Base-by-base conservation (phyloP, 1,284 basidiomycete genomes). In the Somion occarium region DNA sequence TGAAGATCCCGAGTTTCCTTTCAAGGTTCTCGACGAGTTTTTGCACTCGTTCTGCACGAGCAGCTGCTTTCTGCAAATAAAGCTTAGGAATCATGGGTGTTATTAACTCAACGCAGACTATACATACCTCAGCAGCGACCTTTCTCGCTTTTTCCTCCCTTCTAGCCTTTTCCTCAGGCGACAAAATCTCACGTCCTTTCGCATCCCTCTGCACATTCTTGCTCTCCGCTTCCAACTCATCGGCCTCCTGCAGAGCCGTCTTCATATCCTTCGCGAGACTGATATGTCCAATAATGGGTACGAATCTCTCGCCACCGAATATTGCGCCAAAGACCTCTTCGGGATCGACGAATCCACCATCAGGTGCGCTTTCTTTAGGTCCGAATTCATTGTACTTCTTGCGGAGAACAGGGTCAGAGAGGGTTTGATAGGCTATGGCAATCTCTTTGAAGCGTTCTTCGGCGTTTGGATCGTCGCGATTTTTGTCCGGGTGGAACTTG, bases 201-300 rank as follows among this genome's bases (percentile, higher is more conserved):
- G 79, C 78, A 63, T 86, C 86, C 48, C 75, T 73, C 53, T 68
- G 64, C 39, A 73, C 71, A 45, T 64, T 67, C 58, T 63, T 65
- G 22, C 56, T 63, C 19, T 61, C 69, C 5, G 61, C 69, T 19
- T 79, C 76, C 9, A 75, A 78, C 55, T 91, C 88, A 46, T 90
- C 90, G 15, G 92, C 94, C 63, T 96, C 91, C 64, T 99, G 95
- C 64, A 99, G 74, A 3, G 94, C 95, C 4, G 93, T 83, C 73
- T 99, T 99, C 97, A 99, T 98, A 63, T 99, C 96, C 60, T 83
- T 83, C 27, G 93, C 95, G 59, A 93, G 73, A 50, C 86, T 89
- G 59, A 92, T 88, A 49, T 85, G 78, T 9, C 90, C 89, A 59
- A 93, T 93, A 63, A 93, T 89, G 1, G 89, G 85, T 42, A 84